These are phyloP conservation scores for Citrus trifoliata DNA, from an alignment of 345 rosid species.

Conservation along the genomic window DNA sequence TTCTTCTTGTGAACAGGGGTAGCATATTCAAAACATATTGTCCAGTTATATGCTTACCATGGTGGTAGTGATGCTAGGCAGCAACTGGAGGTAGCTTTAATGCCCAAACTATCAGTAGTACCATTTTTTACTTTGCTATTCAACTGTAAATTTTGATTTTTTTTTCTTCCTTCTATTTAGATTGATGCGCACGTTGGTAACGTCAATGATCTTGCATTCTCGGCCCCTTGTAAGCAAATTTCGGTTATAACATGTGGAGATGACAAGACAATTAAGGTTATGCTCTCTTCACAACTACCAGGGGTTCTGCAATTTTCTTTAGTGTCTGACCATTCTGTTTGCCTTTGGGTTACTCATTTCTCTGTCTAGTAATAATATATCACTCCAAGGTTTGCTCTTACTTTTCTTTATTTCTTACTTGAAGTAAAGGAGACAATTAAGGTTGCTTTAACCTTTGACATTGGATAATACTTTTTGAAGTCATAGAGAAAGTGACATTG, in stretches of 20 bases:
- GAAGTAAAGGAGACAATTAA: conserved; percentile 41
- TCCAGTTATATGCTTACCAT: conserved; percentile 80
- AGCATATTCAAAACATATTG: conserved; percentile 84
- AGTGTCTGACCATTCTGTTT: neutral
- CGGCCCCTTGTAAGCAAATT: conserved; percentile 64
- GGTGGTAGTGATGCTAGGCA: conserved; percentile 71
- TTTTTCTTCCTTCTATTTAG: conserved; percentile 25
- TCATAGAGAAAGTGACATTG: conserved; percentile 3
- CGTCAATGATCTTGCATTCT: conserved; percentile 72
- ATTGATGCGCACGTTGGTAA: conserved; percentile 76
- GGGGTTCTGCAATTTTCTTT: neutral
- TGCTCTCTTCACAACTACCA: neutral
- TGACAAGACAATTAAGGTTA: conserved; percentile 81
- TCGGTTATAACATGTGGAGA: conserved; percentile 80
- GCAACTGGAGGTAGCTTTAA: conserved; percentile 64
- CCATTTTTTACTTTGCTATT: neutral
- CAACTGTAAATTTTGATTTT: neutral
- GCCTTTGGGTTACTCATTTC: neutral
- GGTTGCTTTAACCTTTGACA: conserved; percentile 34
- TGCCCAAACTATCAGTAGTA: neutral
- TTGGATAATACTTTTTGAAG: neutral
- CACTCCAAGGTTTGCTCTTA: neutral
- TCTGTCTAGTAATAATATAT: no score
- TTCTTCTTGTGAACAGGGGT: conserved; percentile 54
- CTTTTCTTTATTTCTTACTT: neutral